These are phyloP conservation scores for Pythium periplocum DNA, from an alignment of 352 stramenopile species.

Conservation along the genomic window DNA sequence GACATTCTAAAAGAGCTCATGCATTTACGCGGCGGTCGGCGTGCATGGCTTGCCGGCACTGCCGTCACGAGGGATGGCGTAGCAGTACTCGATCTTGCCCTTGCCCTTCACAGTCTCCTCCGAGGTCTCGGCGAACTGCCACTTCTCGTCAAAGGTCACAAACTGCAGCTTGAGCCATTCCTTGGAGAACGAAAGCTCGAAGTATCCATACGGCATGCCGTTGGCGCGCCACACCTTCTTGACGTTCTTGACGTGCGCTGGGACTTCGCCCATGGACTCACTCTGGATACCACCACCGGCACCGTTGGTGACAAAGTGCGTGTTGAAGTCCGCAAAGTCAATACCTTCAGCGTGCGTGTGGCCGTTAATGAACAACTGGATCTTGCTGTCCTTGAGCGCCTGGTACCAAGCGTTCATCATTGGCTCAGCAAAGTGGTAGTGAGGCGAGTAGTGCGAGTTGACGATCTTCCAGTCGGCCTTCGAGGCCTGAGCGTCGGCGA, in stretches of 20 bases:
- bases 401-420: slow-evolving; percentile 62
- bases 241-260: slow-evolving; percentile 15
- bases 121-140: slow-evolving; percentile 23
- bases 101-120: slow-evolving; percentile 13
- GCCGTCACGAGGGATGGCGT: slow-evolving; percentile 38
- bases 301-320: slow-evolving; percentile 38
- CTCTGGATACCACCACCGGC: slow-evolving; percentile 31
- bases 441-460: slow-evolving; percentile 79
- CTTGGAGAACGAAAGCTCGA: slow-evolving; percentile 36
- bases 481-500: slow-evolving; percentile 39
- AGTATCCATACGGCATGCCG: slow-evolving; percentile 31
- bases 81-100: slow-evolving; percentile 30
- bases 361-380: slow-evolving; percentile 68
- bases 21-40: too few relatives aligned
- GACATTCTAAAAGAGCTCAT: too few relatives aligned
- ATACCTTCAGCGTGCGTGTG: slow-evolving; percentile 79
- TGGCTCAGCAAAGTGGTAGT: slow-evolving; percentile 56
- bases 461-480: slow-evolving; percentile 83
- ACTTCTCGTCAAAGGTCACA: slow-evolving; percentile 33
- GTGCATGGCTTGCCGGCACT: slow-evolving; percentile 19
- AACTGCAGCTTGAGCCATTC: slow-evolving; percentile 34
- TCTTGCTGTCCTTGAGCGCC: slow-evolving; percentile 35
- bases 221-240: slow-evolving; percentile 18
- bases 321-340: slow-evolving; percentile 30
- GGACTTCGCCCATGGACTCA: slow-evolving; percentile 18